A percentile compares a stretch with the other conserved stretches of the same genome.
Evolutionary conservation across 371 early-diverging fungal species (phyloP).

Genomic region (Parasitella parasitica): DNA sequence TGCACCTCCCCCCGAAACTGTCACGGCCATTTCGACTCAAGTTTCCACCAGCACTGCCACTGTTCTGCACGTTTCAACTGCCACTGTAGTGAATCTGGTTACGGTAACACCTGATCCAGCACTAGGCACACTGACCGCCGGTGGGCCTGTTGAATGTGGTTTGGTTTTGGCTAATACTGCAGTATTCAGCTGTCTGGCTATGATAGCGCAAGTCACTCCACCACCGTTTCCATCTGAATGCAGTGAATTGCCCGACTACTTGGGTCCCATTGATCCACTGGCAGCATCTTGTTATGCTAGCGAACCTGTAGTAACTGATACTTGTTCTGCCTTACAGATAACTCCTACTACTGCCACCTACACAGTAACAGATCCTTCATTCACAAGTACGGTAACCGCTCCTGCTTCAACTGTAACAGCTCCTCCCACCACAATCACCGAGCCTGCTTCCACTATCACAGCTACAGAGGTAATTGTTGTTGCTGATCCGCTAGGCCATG

Average conservation of each 20-base stretch:
- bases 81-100: neutral
- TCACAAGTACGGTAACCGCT: neutral
- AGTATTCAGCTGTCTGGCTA: neutral
- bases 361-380: neutral
- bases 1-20: neutral
- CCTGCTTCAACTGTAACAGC: neutral
- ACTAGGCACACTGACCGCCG: neutral
- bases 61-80: neutral
- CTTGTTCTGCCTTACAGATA: neutral
- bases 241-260: neutral
- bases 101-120: neutral
- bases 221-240: neutral
- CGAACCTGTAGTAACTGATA: neutral
- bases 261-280: neutral
- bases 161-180: neutral
- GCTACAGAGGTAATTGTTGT: neutral
- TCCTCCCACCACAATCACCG: neutral
- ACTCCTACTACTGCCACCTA: neutral
- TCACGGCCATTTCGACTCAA: neutral
- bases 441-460: neutral
- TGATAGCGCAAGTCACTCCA: neutral
- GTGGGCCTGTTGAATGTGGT: neutral
- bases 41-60: neutral
- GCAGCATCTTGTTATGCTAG: neutral
- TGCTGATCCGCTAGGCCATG: neutral